Percentiles rank a stretch among this genome's conserved stretches.
Evolutionary conservation across 352 stramenopile genomes (phyloP).

Genomic region (Blastocystis sp.): DNA sequence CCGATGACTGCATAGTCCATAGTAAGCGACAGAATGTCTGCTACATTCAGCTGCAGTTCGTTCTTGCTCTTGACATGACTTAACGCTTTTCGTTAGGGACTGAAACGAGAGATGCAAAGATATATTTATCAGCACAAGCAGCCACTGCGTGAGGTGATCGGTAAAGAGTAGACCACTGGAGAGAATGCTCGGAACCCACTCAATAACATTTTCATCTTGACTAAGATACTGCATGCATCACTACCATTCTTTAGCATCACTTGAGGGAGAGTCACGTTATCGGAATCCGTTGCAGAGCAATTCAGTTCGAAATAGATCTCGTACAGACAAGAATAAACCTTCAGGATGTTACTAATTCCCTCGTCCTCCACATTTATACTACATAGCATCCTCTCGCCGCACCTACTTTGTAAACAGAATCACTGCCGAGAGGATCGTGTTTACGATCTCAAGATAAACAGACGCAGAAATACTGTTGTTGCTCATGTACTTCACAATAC

Average conservation of each 20-base stretch:
- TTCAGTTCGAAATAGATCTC: slow-evolving; percentile 41
- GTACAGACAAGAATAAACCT: slow-evolving; percentile 25
- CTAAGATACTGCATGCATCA: background rate
- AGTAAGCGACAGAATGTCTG: background rate
- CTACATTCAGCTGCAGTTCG: background rate
- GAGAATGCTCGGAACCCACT: slow-evolving; percentile 11
- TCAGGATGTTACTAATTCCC: background rate
- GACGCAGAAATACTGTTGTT: background rate
- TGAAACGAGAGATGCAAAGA: background rate
- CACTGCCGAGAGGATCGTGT: background rate
- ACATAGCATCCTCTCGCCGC: background rate
- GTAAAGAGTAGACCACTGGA: background rate
- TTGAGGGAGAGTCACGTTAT: background rate
- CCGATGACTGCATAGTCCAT: slow-evolving; percentile 5
- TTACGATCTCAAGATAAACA: slow-evolving; percentile 26
- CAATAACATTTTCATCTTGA: slow-evolving; percentile 16
- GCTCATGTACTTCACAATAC: background rate
- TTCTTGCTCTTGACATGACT: background rate
- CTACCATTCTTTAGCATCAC: background rate
- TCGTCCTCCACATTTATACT: background rate
- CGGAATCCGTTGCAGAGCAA: background rate
- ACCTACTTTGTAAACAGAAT: background rate
- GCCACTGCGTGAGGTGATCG: slow-evolving; percentile 17
- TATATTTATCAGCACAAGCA: slow-evolving; percentile 2
- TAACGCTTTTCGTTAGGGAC: background rate